These are phyloP conservation scores for Penicillium pancosmium DNA, from an alignment of 495 filamentous ascomycete species.

Conservation along the genomic window DNA sequence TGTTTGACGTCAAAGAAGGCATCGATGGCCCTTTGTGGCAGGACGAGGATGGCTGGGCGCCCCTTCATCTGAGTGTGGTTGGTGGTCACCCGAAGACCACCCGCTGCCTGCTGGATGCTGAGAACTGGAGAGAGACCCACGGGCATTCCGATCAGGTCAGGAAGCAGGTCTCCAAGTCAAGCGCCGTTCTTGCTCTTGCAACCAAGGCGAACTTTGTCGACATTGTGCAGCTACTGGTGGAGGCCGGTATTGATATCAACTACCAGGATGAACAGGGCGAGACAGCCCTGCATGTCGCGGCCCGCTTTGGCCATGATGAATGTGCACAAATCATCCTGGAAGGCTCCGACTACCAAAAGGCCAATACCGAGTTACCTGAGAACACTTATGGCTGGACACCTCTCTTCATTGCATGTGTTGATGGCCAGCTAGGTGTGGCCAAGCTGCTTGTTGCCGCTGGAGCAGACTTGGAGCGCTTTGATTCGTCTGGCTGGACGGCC, in stretches of 20 bases:
- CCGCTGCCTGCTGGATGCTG: conserved; percentile 73
- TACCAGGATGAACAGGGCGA: conserved; percentile 94
- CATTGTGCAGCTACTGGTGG: conserved; percentile 84
- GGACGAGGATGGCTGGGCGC: conserved; percentile 88
- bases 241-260: conserved; percentile 91
- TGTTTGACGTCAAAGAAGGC: conserved; percentile 80
- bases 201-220: conserved; percentile 79
- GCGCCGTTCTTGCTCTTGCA: conserved; percentile 84
- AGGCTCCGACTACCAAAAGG: conserved; percentile 67
- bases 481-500: conserved; percentile 92
- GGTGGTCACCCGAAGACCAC: conserved; percentile 89
- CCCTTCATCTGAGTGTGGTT: conserved; percentile 88
- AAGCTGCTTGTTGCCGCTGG: conserved; percentile 77
- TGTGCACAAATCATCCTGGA: conserved; percentile 76
- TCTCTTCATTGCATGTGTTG: conserved; percentile 86
- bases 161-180: conserved; percentile 77
- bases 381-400: conserved; percentile 92
- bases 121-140: conserved; percentile 58
- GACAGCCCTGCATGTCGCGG: conserved; percentile 89
- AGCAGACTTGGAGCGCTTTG: conserved; percentile 68
- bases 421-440: conserved; percentile 75
- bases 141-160: conserved; percentile 49
- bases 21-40: conserved; percentile 88
- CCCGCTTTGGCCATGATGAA: conserved; percentile 79
- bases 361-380: conserved; percentile 76